Evolutionary conservation across 1,284 basidiomycete species (phyloP), one percentile per base, ranked within the genome.

Genomic region (Cutaneotrichosporon cutaneum): DNA sequence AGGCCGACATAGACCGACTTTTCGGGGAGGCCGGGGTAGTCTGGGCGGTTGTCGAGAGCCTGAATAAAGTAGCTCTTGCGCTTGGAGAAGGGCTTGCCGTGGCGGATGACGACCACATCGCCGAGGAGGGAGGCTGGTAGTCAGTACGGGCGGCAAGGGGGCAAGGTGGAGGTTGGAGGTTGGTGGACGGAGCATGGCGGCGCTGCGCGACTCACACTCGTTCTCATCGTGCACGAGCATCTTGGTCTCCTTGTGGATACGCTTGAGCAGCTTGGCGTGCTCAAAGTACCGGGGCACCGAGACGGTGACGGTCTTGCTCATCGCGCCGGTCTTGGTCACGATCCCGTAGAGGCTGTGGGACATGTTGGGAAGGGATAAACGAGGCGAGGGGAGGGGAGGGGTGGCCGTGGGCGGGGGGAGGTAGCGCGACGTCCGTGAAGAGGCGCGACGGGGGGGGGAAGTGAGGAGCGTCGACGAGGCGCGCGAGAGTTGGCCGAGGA

Each of bases 281-380:
- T 69, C 66, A 26, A 68, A 68, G 47, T 59, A 63, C 32, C 73
- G 64, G 33, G 62, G 52, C 55, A 76, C 74, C 2, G 73, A 72
- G 24, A 77, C 75, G 9, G 75, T 75, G 30, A 72, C 64, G 27
- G 75, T 77, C 70, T 75, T 77, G 55, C 63, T 59, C 74, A 75
- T 77, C 21, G 64, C 72, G 36, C 72, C 73, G 21, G 68, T 68
- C 67, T 75, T 74, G 42, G 72, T 74, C 48, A 77, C 75, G 30
- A 70, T 54, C 18, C 72, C 72, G 53, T 63, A 63, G 56, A 72
- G 67, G 48, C 72, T 64, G 61, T 73, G 69, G 50, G 71, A 65
- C 70, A 71, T 71, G 55, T n/a, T n/a, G n/a, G n/a, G n/a, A n/a
- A n/a, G n/a, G n/a, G n/a, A n/a, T n/a, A n/a, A n/a, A n/a, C 50